Percentiles rank a stretch among this genome's conserved stretches.
phyloP scores from a whole-genome alignment of 805 yeast genomes.

The Myxozyma neglecta region DNA sequence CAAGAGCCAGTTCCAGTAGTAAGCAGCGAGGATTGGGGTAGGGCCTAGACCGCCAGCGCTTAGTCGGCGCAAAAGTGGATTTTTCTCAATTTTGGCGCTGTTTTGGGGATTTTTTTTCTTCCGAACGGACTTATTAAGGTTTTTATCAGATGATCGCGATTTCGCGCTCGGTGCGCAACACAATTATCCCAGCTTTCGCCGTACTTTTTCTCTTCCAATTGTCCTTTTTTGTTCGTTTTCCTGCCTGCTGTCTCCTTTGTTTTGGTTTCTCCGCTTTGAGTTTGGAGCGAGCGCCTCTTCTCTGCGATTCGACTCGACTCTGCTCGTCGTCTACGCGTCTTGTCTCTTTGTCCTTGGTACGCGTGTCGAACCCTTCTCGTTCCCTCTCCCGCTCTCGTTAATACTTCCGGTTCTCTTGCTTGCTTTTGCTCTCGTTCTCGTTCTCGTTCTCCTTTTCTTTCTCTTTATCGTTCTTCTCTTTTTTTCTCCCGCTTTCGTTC shows the following conservation, averaged over 20 bases:
- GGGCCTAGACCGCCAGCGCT: conserved; percentile 12
- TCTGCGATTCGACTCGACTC: conserved; percentile 6
- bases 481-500: not conserved
- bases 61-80: not conserved
- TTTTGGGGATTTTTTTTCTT: not conserved
- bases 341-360: not conserved
- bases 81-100: too few species aligned
- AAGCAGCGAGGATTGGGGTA: not conserved
- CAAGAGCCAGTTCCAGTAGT: not conserved
- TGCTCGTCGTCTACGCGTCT: not conserved
- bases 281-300: not conserved
- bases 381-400: not conserved
- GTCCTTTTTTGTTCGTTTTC: too few species aligned
- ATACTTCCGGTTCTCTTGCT: not conserved
- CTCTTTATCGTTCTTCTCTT: not conserved
- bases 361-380: not conserved
- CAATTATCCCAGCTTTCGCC: not conserved
- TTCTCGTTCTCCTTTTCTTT: not conserved
- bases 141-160: conserved; percentile 29
- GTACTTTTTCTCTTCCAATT: not conserved
- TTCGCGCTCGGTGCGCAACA: too few species aligned
- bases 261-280: too few species aligned
- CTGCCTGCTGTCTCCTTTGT: too few species aligned
- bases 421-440: not conserved
- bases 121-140: not conserved